These are phyloP conservation scores for Psilocybe cubensis DNA, from an alignment of 768 basidiomycete genomes.

Conservation along the genomic window DNA sequence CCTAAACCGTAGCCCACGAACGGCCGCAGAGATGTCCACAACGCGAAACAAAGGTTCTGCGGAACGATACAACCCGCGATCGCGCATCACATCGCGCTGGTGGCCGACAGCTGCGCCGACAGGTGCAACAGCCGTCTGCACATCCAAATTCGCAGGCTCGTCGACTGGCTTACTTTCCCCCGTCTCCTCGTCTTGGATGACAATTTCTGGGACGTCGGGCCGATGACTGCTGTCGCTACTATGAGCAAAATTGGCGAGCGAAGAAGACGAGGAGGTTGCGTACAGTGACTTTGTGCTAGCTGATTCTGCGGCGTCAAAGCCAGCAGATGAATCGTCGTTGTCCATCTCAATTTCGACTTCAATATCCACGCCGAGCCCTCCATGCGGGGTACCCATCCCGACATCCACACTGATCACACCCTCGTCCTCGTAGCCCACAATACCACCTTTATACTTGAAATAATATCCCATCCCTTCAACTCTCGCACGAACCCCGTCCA, in stretches of 20 bases:
- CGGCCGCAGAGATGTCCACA: constrained; percentile 29
- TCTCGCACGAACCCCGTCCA: constrained; percentile 38
- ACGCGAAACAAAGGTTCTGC: constrained; percentile 33
- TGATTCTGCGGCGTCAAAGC: neutral
- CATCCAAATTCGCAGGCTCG: constrained; percentile 9
- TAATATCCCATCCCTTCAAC: constrained; percentile 41
- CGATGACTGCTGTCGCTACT: no score
- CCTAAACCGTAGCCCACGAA: constrained; percentile 32
- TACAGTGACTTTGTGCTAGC: neutral
- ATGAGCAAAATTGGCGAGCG: no score
- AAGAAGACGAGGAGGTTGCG: neutral
- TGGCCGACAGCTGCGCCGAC: neutral
- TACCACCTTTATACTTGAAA: constrained; percentile 30
- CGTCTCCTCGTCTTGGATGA: neutral
- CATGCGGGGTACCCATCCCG: constrained; percentile 25
- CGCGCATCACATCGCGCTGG: neutral
- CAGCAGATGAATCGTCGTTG: constrained; percentile 15
- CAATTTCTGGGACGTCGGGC: neutral
- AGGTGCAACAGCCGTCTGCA: constrained; percentile 2
- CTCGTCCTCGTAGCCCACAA: constrained; percentile 39
- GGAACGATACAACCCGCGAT: neutral
- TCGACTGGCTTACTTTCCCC: neutral
- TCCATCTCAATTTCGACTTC: constrained; percentile 36
- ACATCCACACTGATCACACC: constrained; percentile 39
- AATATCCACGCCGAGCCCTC: constrained; percentile 32